Conservation (phyloP, 306 rosid species). For the Medicago lupulina region DNA sequence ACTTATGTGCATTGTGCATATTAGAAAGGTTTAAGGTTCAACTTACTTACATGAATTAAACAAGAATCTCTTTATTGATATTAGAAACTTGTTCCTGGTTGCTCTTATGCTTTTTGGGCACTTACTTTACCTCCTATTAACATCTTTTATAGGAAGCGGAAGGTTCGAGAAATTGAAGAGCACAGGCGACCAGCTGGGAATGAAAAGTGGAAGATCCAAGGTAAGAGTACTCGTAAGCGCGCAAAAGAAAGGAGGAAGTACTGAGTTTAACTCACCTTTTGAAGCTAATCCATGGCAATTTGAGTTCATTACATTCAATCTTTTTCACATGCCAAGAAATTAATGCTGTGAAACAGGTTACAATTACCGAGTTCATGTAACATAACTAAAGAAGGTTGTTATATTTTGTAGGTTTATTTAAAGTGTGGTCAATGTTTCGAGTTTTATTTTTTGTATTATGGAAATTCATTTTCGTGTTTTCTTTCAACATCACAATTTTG, state of each 20-base stretch:
- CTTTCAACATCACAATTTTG: not conserved
- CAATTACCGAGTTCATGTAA: not conserved
- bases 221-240: slow-evolving; percentile 58
- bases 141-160: slow-evolving; percentile 64
- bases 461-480: not conserved
- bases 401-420: not conserved
- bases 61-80: not conserved
- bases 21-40: not conserved
- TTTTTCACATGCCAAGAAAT: slow-evolving; percentile 3
- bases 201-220: slow-evolving; percentile 79
- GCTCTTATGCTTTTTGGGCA: not conserved
- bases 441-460: not conserved
- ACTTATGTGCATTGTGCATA: not conserved
- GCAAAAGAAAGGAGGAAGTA: slow-evolving; percentile 72
- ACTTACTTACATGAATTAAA: not conserved
- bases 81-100: slow-evolving; percentile 4
- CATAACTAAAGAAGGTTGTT: not conserved
- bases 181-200: slow-evolving; percentile 69
- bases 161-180: slow-evolving; percentile 84
- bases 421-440: not conserved
- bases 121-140: slow-evolving; percentile 1
- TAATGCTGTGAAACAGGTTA: not conserved
- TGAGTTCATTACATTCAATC: not conserved
- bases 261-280: slow-evolving; percentile 17
- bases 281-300: not conserved